Conservation (phyloP, 176 grass and related monocot genomes). For the barley (Hordeum vulgare) region DNA sequence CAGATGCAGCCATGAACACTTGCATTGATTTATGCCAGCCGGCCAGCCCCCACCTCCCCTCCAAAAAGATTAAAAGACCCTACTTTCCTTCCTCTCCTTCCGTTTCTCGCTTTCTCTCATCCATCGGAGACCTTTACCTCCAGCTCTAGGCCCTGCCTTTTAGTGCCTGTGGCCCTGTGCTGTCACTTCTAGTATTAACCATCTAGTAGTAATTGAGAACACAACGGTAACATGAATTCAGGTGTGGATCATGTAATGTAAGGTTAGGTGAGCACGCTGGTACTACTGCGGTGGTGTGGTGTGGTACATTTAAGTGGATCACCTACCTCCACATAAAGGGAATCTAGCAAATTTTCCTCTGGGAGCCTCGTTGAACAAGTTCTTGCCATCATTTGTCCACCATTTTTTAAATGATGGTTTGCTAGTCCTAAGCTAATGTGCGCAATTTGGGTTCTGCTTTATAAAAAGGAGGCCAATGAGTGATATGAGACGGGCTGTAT, state of each 20-base stretch:
- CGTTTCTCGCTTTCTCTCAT: conserved; percentile 12
- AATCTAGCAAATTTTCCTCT: conserved; percentile 5
- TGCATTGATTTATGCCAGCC: conserved; percentile 21
- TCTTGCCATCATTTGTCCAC: background rate
- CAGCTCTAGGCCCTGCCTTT: conserved; percentile 12
- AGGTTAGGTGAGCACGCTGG: conserved; percentile 1
- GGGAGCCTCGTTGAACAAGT: background rate
- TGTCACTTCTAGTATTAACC: conserved; percentile 28
- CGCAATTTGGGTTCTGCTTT: conserved; percentile 8
- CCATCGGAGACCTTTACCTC: conserved; percentile 27
- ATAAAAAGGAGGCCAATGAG: background rate
- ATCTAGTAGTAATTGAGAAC: conserved; percentile 21
- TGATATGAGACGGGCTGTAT: conserved; percentile 3
- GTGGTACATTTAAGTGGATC: background rate
- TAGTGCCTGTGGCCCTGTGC: conserved; percentile 10
- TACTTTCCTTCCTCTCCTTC: conserved; percentile 22
- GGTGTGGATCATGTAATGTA: conserved; percentile 1
- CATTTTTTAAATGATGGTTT: background rate
- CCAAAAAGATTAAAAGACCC: conserved; percentile 28
- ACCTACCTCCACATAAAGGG: background rate
- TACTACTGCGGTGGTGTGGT: background rate
- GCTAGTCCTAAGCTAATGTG: background rate
- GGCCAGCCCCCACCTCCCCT: conserved; percentile 6
- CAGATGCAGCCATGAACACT: conserved; percentile 23
- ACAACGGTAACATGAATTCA: background rate